Evolutionary conservation across 805 yeast species (phyloP), one percentile per base, ranked within the genome.

Genomic region (Vanderwaltozyma yarrowii): DNA sequence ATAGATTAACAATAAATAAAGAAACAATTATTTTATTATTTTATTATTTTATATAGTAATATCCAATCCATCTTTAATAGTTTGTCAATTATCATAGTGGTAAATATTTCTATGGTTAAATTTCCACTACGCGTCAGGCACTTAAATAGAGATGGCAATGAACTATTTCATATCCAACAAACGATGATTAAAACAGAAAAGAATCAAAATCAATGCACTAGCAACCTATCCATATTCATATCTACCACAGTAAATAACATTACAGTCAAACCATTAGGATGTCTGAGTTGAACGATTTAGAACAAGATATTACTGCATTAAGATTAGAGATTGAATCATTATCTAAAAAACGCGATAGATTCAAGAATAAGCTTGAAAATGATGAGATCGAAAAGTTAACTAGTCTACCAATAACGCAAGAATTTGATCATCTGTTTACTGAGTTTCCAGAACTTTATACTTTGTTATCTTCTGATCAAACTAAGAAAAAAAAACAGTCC

Each of bases 251-350:
- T 6, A 21, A 21, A 9, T 21, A 21, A 21, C 23, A 21, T 21
- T 21, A 21, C 9, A 21, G 9, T 9, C 23, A 21, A n/a, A n/a
- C n/a, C n/a, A 10, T 30, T 11, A 30, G 12, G 14, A 62, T 61
- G 66, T 39, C 58, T 7, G 43, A 46, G 2, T 16, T 58, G 4
- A 54, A 47, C 5, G 65, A 59, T 11, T 40, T 60, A 6, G 53
- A 56, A 37, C 64, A 62, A 32, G 69, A 65, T 44, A 59, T 59
- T 15, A 54, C 52, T 2, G 58, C 69, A 2, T 38, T 65, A 15
- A 53, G 49, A 37, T 52, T 45, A 31, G 69, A 65, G 39, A 57
- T 51, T 37, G 38, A 45, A 28, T 29, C 50, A 43, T 21, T 44
- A 6, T 38, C 35, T 3, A 31, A 37, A n/a, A 47, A 41, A 30